These are phyloP conservation scores for Bonia amplexicaulis DNA, from an alignment of 176 grass and related monocot species.

Conservation along the genomic window DNA sequence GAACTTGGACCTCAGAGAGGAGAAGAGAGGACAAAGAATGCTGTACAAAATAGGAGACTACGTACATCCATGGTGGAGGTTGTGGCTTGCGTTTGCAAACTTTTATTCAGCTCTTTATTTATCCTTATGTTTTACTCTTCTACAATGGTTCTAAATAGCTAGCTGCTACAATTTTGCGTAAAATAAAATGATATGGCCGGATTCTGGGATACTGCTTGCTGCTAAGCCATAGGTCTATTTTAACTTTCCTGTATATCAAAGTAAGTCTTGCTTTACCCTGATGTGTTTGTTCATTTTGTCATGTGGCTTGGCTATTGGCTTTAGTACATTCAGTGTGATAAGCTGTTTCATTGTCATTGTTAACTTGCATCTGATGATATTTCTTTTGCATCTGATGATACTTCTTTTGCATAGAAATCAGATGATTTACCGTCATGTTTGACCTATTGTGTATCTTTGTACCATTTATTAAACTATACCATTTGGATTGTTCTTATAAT, in stretches of 20 bases:
- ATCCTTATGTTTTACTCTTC: conserved; percentile 7
- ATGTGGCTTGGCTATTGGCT: not conserved
- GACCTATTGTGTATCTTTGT: not conserved
- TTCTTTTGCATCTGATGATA: conserved; percentile 9
- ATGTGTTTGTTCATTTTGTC: conserved; percentile 3
- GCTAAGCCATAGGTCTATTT: conserved; percentile 1
- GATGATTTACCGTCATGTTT: conserved; percentile 8
- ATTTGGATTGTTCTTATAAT: conserved; percentile 3
- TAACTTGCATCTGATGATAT: conserved; percentile 14
- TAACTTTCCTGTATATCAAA: not conserved
- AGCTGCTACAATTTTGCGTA: not conserved
- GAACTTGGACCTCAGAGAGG: conserved; percentile 60
- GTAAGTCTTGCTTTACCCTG: not conserved
- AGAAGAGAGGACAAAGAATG: conserved; percentile 64
- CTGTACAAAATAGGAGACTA: conserved; percentile 57
- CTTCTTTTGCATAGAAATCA: conserved; percentile 13
- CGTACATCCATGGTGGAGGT: conserved; percentile 62
- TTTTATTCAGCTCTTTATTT: not conserved
- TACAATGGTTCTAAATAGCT: conserved; percentile 7
- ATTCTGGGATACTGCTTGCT: not conserved
- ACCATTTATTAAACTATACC: not conserved
- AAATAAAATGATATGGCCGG: not conserved
- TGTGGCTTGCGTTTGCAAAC: conserved; percentile 28
- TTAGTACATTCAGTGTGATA: not conserved
- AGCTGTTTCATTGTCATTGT: conserved; percentile 12